Evolutionary conservation across 148 eudicot species (phyloP).

Genomic region (Selenicereus undatus): DNA sequence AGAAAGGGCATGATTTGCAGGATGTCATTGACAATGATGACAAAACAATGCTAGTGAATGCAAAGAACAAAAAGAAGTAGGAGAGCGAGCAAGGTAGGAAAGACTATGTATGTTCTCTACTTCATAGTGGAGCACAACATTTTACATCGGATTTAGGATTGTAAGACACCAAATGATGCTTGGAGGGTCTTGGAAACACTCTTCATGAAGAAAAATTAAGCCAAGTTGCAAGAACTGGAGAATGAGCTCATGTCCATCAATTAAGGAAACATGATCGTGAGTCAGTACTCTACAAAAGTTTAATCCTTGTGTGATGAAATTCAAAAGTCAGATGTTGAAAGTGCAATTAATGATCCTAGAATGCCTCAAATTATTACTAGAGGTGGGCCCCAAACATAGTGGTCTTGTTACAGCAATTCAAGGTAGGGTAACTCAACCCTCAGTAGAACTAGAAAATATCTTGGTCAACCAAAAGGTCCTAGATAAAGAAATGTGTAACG

Average conservation of each 20-base stretch:
- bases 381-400: neutral
- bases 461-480: no score
- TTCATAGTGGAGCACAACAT: conserved; percentile 1
- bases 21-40: neutral
- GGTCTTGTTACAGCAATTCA: neutral
- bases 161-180: neutral
- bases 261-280: no score
- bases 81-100: neutral
- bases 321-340: no score
- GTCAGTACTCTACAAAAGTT: no score
- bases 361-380: no score
- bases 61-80: neutral
- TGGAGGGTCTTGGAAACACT: neutral
- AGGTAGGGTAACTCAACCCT: neutral
- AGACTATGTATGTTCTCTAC: neutral
- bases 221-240: no score
- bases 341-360: no score
- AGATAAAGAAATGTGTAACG: no score
- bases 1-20: conserved; percentile 13
- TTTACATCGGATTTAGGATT: conserved; percentile 6
- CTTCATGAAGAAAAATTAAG: neutral
- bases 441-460: neutral
- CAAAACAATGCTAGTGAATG: neutral
- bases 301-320: no score
- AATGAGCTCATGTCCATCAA: no score